These are phyloP conservation scores for Pythium brassicae DNA, from an alignment of 352 stramenopile species.

Conservation along the genomic window DNA sequence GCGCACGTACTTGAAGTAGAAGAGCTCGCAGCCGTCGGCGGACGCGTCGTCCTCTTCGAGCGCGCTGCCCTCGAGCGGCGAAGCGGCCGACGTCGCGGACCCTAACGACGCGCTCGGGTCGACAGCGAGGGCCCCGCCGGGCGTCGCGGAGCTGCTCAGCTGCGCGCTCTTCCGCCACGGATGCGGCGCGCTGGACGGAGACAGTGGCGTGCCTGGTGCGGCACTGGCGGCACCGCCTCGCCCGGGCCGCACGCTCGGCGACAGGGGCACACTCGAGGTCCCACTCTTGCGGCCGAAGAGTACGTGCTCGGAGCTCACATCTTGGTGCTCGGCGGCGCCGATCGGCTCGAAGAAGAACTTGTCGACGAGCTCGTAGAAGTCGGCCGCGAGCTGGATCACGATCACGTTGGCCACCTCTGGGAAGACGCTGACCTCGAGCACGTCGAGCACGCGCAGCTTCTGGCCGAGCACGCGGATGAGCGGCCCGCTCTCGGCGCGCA, in stretches of 20 bases:
- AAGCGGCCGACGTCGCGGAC: slow-evolving; percentile 1
- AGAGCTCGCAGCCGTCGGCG: slow-evolving; percentile 60
- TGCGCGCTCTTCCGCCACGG: slow-evolving; percentile 8
- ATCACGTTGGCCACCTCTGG: slow-evolving; percentile 81
- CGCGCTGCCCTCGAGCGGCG: slow-evolving; percentile 13
- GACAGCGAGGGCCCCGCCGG: background rate
- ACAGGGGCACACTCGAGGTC: background rate
- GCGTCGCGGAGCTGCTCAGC: slow-evolving; percentile 3
- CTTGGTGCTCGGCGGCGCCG: slow-evolving; percentile 19
- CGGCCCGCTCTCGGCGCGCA: slow-evolving; percentile 71
- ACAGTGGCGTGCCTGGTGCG: background rate
- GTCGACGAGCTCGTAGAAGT: slow-evolving; percentile 82
- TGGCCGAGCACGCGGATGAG: slow-evolving; percentile 58
- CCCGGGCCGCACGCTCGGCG: background rate
- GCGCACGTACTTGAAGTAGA: slow-evolving; percentile 85
- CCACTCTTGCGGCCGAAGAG: slow-evolving; percentile 53
- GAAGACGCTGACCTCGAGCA: slow-evolving; percentile 81
- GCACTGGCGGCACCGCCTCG: background rate
- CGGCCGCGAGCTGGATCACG: slow-evolving; percentile 71
- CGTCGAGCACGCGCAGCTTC: slow-evolving; percentile 67
- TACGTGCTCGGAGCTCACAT: slow-evolving; percentile 40
- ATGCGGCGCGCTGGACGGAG: background rate
- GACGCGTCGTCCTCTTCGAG: slow-evolving; percentile 51
- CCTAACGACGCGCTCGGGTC: slow-evolving; percentile 4
- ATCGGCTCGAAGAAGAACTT: slow-evolving; percentile 83